A percentile compares a stretch with the other conserved stretches of the same genome.
Conservation (phyloP, 148 eudicot species). For the Spergularia bocconei region DNA sequence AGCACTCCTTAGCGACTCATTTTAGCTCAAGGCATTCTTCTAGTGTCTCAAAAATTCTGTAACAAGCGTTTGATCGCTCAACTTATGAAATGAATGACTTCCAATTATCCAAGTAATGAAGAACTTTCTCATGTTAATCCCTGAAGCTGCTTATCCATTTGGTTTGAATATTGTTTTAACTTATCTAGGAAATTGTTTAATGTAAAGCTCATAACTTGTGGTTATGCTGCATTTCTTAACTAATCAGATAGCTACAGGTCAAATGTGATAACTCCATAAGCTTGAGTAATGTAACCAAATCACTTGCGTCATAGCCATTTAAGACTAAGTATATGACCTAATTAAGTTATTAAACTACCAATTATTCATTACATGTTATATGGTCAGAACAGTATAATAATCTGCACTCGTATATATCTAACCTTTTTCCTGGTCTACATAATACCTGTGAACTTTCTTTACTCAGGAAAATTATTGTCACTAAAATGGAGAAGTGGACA, state of each 20-base stretch:
- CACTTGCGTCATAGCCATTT: conserved; percentile 2
- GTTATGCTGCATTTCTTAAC: no score
- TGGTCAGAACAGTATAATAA: not conserved
- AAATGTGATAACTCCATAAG: not conserved
- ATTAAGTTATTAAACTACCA: not conserved
- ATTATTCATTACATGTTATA: not conserved
- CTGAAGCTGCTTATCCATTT: no score
- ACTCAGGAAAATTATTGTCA: not conserved
- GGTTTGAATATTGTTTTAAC: not conserved
- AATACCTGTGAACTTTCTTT: not conserved
- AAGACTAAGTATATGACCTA: not conserved
- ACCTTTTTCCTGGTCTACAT: not conserved
- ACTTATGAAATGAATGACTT: not conserved
- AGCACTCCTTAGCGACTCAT: not conserved
- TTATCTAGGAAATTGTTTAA: no score
- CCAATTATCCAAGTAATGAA: not conserved
- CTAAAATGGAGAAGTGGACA: conserved; percentile 29
- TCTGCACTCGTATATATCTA: not conserved
- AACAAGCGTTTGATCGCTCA: not conserved
- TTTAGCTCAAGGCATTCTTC: not conserved
- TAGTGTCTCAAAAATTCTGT: not conserved
- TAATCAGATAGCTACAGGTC: no score
- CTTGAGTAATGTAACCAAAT: not conserved
- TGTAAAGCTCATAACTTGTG: no score
- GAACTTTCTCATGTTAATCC: no score